Evolutionary conservation across 768 basidiomycete genomes (phyloP).

Genomic region (Gloeopeniophorella convolvens): DNA sequence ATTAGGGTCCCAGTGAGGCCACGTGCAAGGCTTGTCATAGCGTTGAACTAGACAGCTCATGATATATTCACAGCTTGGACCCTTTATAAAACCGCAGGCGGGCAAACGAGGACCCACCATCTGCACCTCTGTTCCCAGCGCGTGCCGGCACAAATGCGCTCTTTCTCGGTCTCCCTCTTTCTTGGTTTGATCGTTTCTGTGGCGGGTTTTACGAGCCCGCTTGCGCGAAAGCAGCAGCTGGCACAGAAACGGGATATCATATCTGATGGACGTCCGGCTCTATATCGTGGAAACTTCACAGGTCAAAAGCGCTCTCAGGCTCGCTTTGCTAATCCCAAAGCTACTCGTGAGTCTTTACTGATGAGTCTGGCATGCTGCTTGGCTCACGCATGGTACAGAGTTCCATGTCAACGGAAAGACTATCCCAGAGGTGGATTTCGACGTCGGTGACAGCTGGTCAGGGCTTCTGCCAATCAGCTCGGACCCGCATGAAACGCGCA

Average conservation of each 20-base stretch:
- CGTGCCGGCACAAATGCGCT: neutral
- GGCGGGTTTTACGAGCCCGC: neutral
- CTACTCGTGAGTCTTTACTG: neutral
- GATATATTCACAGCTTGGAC: neutral
- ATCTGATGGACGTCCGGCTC: neutral
- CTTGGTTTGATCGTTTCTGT: neutral
- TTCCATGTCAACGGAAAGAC: slow-evolving; percentile 13
- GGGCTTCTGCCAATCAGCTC: slow-evolving; percentile 20
- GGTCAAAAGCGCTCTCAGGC: neutral
- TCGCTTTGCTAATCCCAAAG: slow-evolving; percentile 5
- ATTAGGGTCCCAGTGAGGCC: neutral
- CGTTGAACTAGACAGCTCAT: neutral
- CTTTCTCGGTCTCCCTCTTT: neutral
- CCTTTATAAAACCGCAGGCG: slow-evolving; percentile 9
- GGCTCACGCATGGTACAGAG: neutral
- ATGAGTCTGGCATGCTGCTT: neutral
- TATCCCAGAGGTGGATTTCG: slow-evolving; percentile 18
- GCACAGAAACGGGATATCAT: neutral
- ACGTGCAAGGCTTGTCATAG: too few species aligned
- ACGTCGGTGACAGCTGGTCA: slow-evolving; percentile 18
- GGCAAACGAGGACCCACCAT: neutral
- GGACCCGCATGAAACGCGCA: slow-evolving; percentile 12
- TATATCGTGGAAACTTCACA: neutral
- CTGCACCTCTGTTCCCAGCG: neutral
- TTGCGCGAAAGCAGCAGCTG: neutral